Conservation (phyloP, 371 early-diverging fungal genomes). For the Rozella allomycis region DNA sequence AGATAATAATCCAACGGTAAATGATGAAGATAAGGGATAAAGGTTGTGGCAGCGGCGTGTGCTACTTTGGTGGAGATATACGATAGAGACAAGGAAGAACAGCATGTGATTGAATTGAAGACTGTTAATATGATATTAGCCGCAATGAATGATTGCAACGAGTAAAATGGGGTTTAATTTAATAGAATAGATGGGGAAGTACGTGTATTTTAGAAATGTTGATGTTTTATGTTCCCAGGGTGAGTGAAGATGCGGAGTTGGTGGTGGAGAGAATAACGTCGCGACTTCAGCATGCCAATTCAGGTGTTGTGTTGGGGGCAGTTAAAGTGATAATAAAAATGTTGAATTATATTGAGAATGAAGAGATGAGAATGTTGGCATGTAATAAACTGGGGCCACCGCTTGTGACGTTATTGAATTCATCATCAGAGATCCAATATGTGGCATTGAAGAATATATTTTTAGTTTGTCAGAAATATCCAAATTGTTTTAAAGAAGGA, state of each 20-base stretch:
- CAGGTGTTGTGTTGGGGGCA: slow-evolving; percentile 75
- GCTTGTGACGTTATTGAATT: slow-evolving; percentile 71
- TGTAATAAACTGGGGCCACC: slow-evolving; percentile 71
- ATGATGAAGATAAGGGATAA: slow-evolving; percentile 1
- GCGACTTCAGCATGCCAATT: slow-evolving; percentile 85
- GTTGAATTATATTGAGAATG: slow-evolving; percentile 28
- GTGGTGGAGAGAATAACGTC: slow-evolving; percentile 78
- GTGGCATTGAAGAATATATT: slow-evolving; percentile 84
- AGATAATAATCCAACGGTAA: slow-evolving; percentile 20
- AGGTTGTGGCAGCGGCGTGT: slow-evolving; percentile 82
- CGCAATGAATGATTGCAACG: slow-evolving; percentile 88
- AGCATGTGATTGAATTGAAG: slow-evolving; percentile 19
- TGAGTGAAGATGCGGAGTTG: slow-evolving; percentile 61
- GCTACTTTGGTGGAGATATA: slow-evolving; percentile 74
- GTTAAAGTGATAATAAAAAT: slow-evolving; percentile 78
- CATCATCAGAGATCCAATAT: slow-evolving; percentile 84
- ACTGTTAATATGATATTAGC: slow-evolving; percentile 16
- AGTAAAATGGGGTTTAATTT: slow-evolving; percentile 38
- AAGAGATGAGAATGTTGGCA: slow-evolving; percentile 41
- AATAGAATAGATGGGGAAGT: slow-evolving; percentile 60
- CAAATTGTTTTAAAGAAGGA: slow-evolving; percentile 66
- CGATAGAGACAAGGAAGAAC: slow-evolving; percentile 45
- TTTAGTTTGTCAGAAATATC: slow-evolving; percentile 77
- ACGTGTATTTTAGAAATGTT: slow-evolving; percentile 66
- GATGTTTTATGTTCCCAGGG: slow-evolving; percentile 59